Evolutionary conservation across 2,329 filamentous ascomycete genomes (phyloP), one percentile per base, ranked within the genome.

Genomic region (Colletotrichum nymphaeae): DNA sequence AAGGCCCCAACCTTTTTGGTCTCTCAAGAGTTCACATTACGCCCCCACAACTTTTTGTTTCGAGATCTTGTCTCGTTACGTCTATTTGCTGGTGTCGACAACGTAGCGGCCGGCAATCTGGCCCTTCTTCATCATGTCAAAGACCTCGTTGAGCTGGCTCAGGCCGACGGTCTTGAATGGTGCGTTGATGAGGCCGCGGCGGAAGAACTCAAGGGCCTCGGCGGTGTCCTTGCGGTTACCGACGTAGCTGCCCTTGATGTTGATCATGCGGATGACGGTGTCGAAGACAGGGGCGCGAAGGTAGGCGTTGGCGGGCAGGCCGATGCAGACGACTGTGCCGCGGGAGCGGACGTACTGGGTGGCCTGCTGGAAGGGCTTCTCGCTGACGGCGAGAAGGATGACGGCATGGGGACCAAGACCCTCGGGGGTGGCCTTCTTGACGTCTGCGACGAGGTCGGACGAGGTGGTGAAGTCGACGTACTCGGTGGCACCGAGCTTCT

Each of bases 351-450:
- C 93, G 84, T 98, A 98, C 84, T 90, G 92, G 60, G 94, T 92
- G 55, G 96, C 96, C 86, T 98, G 95, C 86, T 98, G 95, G 92
- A 98, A 98, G 67, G 96, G 96, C 87, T 93, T 94, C 89, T 98
- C 95, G 78, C 88, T 90, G 65, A 94, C 95, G 74, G 96, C 95
- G 74, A 98, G 91, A 57, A 98, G 88, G 76, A 98, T 88, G 74
- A 96, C 95, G 52, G 95, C 95, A 79, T 97, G 93, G 5, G 95
- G 95, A 65, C 96, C 96, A 19, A 94, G 89, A 24, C 94, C 94
- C 78, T 96, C 95, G 32, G 90, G 85, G 1, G 94, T 97, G 32
- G 92, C 92, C 59, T 91, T 91, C 86, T 95, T 94, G 76, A 98
- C 95, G 76, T 97, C 94, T 77, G 90, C 90, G 77, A 97, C 93